These are phyloP conservation scores for Xylaria sp. DNA, from an alignment of 2,329 filamentous ascomycete genomes.

Conservation along the genomic window DNA sequence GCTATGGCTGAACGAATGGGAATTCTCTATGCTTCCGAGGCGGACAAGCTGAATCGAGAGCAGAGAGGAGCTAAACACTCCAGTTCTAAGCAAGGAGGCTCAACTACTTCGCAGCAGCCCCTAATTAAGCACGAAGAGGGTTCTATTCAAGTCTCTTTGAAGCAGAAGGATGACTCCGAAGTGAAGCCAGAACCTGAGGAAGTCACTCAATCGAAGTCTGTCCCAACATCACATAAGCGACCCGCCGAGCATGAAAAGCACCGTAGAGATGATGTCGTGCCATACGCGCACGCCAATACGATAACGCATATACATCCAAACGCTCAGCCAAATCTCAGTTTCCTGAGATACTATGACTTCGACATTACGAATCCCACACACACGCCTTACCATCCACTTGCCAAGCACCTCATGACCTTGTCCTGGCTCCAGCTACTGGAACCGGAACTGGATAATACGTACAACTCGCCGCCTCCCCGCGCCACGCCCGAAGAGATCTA, in stretches of 20 bases:
- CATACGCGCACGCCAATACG: slow-evolving; percentile 77
- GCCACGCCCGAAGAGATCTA: slow-evolving; percentile 70
- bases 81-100: slow-evolving; percentile 5
- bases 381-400: slow-evolving; percentile 77
- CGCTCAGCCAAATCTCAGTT: slow-evolving; percentile 85
- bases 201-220: slow-evolving; percentile 26
- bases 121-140: slow-evolving; percentile 4
- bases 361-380: slow-evolving; percentile 74
- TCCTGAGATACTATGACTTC: slow-evolving; percentile 90
- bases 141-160: neutral
- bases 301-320: slow-evolving; percentile 84
- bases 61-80: slow-evolving; percentile 20
- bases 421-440: slow-evolving; percentile 92
- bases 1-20: slow-evolving; percentile 91
- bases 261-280: slow-evolving; percentile 61
- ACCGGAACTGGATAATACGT: slow-evolving; percentile 78
- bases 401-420: slow-evolving; percentile 81
- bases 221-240: slow-evolving; percentile 27
- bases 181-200: slow-evolving; percentile 16
- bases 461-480: slow-evolving; percentile 70
- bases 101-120: neutral
- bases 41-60: slow-evolving; percentile 16
- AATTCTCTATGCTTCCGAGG: slow-evolving; percentile 67
- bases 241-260: slow-evolving; percentile 30
- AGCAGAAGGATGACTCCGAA: neutral